phyloP scores from a whole-genome alignment of 768 basidiomycete genomes.

The Leccinum rimulosum region DNA sequence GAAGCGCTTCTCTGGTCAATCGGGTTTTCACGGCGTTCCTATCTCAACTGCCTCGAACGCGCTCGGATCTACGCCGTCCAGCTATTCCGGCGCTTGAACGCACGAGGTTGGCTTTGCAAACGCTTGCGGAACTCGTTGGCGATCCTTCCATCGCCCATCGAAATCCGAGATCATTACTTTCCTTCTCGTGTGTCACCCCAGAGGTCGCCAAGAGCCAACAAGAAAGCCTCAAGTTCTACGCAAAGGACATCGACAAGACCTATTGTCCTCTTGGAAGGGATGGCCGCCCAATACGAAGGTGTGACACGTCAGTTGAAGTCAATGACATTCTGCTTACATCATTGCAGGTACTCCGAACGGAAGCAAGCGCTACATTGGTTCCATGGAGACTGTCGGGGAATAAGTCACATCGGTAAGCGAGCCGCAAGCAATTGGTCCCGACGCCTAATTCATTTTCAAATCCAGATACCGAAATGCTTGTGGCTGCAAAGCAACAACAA shows the following conservation, averaged over 20 bases:
- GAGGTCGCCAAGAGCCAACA: slow-evolving; percentile 52
- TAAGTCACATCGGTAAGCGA: slow-evolving; percentile 52
- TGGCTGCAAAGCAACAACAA: slow-evolving; percentile 18
- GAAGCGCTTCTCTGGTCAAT: slow-evolving; percentile 60
- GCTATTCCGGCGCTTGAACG: slow-evolving; percentile 40
- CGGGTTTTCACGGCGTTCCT: slow-evolving; percentile 64
- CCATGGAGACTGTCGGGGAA: slow-evolving; percentile 50
- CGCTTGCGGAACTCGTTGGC: slow-evolving; percentile 49
- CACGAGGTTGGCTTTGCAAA: slow-evolving; percentile 52
- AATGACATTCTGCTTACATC: slow-evolving; percentile 2
- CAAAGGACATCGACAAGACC: slow-evolving; percentile 41
- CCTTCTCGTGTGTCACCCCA: slow-evolving; percentile 61
- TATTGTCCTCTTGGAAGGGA: slow-evolving; percentile 58
- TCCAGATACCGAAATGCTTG: slow-evolving; percentile 25
- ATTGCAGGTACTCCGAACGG: slow-evolving; percentile 56
- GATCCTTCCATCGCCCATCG: slow-evolving; percentile 46
- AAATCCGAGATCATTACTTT: slow-evolving; percentile 59
- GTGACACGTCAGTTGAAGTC: slow-evolving; percentile 16
- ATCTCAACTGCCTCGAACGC: slow-evolving; percentile 45
- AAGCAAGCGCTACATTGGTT: slow-evolving; percentile 59
- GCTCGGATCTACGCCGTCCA: slow-evolving; percentile 47
- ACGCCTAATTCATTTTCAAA: slow-evolving; percentile 4
- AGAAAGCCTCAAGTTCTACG: slow-evolving; percentile 46
- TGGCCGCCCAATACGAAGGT: slow-evolving; percentile 64
- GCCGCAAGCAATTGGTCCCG: not conserved